Percentiles rank a stretch among this genome's conserved stretches.
phyloP scores from a whole-genome alignment of 805 yeast species.

The Metschnikowia rubicola region DNA sequence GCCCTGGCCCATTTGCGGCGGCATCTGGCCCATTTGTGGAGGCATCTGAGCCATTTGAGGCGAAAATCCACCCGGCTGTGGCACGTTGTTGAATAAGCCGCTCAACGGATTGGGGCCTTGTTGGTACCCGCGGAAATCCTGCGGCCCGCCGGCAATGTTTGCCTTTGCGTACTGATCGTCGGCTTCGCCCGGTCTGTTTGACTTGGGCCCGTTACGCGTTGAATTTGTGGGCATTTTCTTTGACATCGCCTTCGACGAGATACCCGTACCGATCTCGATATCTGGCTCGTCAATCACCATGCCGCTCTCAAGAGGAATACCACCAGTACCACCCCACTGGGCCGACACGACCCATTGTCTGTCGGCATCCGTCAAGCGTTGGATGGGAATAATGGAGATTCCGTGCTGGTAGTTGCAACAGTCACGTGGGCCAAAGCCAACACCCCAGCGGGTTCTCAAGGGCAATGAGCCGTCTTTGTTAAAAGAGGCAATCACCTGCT shows the following conservation, averaged over 20 bases:
- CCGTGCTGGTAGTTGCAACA: constrained; percentile 95
- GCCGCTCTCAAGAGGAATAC: constrained; percentile 73
- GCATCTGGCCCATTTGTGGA: constrained; percentile 4
- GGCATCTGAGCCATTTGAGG: constrained; percentile 14
- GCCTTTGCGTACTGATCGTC: constrained; percentile 40
- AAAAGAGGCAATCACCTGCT: constrained; percentile 68
- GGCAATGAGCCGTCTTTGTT: constrained; percentile 60
- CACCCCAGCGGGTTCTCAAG: constrained; percentile 96
- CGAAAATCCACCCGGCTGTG: constrained; percentile 13
- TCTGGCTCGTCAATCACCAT: constrained; percentile 94
- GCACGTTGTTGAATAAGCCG: constrained; percentile 37
- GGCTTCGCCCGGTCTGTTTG: constrained; percentile 63
- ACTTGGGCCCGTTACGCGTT: constrained; percentile 79
- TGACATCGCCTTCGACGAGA: constrained; percentile 86
- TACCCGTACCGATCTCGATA: constrained; percentile 92
- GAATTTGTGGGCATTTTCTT: constrained; percentile 91
- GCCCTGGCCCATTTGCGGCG: constrained; percentile 3
- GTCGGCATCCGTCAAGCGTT: constrained; percentile 91
- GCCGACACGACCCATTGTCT: constrained; percentile 83
- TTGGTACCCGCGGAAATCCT: constrained; percentile 32
- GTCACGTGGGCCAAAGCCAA: constrained; percentile 98
- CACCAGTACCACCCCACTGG: constrained; percentile 97
- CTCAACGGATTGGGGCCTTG: constrained; percentile 46
- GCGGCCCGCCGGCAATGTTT: constrained; percentile 35
- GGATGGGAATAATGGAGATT: constrained; percentile 78